Evolutionary conservation across 371 early-diverging fungal genomes (phyloP).

Genomic region (Mucor plumbeus): DNA sequence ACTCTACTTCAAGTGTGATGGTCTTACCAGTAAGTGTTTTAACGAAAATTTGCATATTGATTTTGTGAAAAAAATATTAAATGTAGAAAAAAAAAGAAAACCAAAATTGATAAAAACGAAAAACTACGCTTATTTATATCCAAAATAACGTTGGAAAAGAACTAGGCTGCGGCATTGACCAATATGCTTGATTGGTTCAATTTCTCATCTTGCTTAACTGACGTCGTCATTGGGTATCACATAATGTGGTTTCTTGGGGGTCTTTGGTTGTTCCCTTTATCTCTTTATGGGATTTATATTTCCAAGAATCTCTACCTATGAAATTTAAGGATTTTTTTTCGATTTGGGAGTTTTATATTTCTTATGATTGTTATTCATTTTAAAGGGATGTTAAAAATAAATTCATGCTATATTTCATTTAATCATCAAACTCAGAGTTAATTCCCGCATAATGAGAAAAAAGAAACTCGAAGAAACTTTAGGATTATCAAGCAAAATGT

Average conservation of each 20-base stretch:
- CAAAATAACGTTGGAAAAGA: slow-evolving; percentile 12
- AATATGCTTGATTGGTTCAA: slow-evolving; percentile 14
- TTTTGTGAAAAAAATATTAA: slow-evolving; percentile 6
- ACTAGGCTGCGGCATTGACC: slow-evolving; percentile 13
- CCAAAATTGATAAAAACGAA: background rate
- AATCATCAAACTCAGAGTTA: background rate
- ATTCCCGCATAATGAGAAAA: background rate
- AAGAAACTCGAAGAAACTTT: background rate
- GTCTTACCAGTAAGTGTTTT: slow-evolving; percentile 99
- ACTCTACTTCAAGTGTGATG: slow-evolving; percentile 97
- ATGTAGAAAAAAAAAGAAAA: slow-evolving; percentile 3
- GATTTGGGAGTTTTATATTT: background rate
- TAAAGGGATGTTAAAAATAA: background rate
- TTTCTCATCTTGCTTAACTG: slow-evolving; percentile 4
- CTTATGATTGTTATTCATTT: background rate
- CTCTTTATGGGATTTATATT: slow-evolving; percentile 2
- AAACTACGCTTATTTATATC: slow-evolving; percentile 4
- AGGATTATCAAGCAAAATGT: background rate
- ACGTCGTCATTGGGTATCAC: slow-evolving; percentile 25
- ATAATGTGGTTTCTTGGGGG: slow-evolving; percentile 3
- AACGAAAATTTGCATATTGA: slow-evolving; percentile 83
- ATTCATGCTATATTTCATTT: background rate
- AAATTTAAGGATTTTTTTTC: background rate
- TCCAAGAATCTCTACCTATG: slow-evolving; percentile 12
- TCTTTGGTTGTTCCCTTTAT: background rate